Evolutionary conservation across 257 asterid species (phyloP).

Genomic region (Scutellaria minor): DNA sequence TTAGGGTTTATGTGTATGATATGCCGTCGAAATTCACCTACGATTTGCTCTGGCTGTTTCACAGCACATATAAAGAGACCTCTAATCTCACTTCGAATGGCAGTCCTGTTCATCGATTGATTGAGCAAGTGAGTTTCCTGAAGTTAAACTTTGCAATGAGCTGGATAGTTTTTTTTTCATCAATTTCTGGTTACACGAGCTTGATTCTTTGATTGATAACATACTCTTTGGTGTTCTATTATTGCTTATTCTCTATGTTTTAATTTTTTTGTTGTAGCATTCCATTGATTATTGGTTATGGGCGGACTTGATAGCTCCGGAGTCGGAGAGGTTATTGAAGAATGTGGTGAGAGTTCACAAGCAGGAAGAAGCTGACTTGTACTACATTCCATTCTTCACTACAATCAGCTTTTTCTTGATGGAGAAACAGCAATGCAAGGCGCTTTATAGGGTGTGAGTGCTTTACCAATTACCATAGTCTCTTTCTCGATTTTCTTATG

Average conservation of each 20-base stretch:
- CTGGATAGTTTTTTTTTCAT: background rate
- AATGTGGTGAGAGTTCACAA: conserved; percentile 75
- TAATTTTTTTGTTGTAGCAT: conserved; percentile 56
- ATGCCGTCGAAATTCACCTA: conserved; percentile 94
- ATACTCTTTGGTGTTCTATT: background rate
- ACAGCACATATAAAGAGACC: conserved; percentile 64
- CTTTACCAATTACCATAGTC: conserved; percentile 53
- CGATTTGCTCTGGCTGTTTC: conserved; percentile 85
- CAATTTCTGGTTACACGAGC: conserved; percentile 26
- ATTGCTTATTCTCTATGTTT: conserved; percentile 4
- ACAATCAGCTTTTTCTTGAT: conserved; percentile 91
- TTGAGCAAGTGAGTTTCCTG: conserved; percentile 69
- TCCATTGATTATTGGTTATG: conserved; percentile 97
- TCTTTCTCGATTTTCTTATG: conserved; percentile 17
- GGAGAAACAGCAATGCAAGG: conserved; percentile 94
- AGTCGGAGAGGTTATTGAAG: conserved; percentile 74
- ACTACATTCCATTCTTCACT: conserved; percentile 93
- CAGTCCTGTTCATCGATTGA: conserved; percentile 93
- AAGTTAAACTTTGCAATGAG: background rate
- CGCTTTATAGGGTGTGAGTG: conserved; percentile 99
- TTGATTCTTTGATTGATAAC: conserved; percentile 13
- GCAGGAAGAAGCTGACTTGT: conserved; percentile 95
- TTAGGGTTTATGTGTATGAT: conserved; percentile 79
- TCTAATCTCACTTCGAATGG: conserved; percentile 91
- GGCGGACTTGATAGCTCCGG: conserved; percentile 93